Percentiles rank a stretch among this genome's conserved stretches.
phyloP scores from a whole-genome alignment of 2,329 filamentous ascomycete species.

The Colletotrichum trifolii region DNA sequence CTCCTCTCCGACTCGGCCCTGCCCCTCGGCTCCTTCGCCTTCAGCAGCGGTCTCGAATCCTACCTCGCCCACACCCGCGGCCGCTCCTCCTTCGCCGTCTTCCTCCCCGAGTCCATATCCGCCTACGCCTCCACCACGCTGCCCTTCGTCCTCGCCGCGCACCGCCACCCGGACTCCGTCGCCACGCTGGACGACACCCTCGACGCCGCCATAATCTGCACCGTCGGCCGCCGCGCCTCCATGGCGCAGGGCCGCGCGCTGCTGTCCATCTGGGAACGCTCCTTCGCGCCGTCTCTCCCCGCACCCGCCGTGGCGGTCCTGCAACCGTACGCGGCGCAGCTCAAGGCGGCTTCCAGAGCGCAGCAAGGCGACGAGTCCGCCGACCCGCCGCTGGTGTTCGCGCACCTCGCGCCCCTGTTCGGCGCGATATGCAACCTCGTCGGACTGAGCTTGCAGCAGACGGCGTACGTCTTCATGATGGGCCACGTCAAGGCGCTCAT shows the following conservation, averaged over 20 bases:
- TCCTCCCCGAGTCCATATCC: constrained; percentile 76
- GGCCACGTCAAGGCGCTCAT: constrained; percentile 81
- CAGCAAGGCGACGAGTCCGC: constrained; percentile 32
- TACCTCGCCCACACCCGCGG: constrained; percentile 75
- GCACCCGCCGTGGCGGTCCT: constrained; percentile 41
- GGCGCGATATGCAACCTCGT: constrained; percentile 74
- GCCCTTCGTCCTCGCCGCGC: constrained; percentile 78
- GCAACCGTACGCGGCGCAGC: constrained; percentile 49
- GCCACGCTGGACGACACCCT: constrained; percentile 76
- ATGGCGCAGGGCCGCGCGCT: constrained; percentile 81
- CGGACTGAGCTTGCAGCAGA: constrained; percentile 68
- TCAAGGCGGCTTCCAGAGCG: constrained; percentile 41
- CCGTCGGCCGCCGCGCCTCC: constrained; percentile 81
- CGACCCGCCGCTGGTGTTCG: constrained; percentile 30
- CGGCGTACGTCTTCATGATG: constrained; percentile 80
- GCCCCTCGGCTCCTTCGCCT: constrained; percentile 87
- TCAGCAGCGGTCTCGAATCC: constrained; percentile 84
- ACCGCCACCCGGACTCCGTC: constrained; percentile 64
- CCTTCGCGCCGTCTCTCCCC: constrained; percentile 60
- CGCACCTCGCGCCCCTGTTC: constrained; percentile 76
- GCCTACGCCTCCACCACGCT: constrained; percentile 79
- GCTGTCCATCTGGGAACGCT: constrained; percentile 80
- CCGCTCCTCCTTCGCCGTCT: constrained; percentile 67
- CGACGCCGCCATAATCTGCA: constrained; percentile 81
- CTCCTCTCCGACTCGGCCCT: constrained; percentile 85